These are phyloP conservation scores for Marasmius oreades DNA, from an alignment of 1,284 basidiomycete genomes.

Conservation along the genomic window DNA sequence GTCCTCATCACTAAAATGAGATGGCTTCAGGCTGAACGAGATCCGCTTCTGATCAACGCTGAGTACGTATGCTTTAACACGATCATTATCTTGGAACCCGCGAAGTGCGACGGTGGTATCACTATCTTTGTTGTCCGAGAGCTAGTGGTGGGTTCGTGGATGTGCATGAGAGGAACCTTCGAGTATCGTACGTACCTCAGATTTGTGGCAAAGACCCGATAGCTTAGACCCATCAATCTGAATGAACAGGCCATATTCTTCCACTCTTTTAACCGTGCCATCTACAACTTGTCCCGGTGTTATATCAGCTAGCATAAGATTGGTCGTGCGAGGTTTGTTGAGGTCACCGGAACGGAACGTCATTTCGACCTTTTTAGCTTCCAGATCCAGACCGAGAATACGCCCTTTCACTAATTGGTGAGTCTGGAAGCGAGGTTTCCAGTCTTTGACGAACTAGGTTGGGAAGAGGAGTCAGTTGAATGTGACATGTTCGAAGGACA, in stretches of 20 bases:
- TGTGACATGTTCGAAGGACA: background rate
- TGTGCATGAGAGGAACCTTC: background rate
- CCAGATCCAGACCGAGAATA: constrained; percentile 67
- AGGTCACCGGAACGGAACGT: constrained; percentile 68
- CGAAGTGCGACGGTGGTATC: constrained; percentile 77
- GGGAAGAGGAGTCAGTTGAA: constrained; percentile 6
- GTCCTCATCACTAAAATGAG: constrained; percentile 69
- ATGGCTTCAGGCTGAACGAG: constrained; percentile 88
- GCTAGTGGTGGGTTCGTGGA: constrained; percentile 36
- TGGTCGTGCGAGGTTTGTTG: constrained; percentile 38
- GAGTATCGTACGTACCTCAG: constrained; percentile 52
- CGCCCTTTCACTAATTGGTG: constrained; percentile 88
- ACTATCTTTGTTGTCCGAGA: constrained; percentile 81
- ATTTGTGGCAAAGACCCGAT: constrained; percentile 92
- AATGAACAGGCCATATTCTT: constrained; percentile 91
- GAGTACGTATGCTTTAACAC: constrained; percentile 78
- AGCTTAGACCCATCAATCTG: constrained; percentile 81
- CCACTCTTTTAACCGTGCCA: constrained; percentile 73
- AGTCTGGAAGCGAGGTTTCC: constrained; percentile 79
- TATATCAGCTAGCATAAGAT: constrained; percentile 55
- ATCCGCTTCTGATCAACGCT: constrained; percentile 81
- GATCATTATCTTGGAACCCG: constrained; percentile 85
- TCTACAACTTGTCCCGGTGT: constrained; percentile 74
- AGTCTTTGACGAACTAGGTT: constrained; percentile 87
- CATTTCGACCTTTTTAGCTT: constrained; percentile 82